Base-by-base conservation (phyloP, 164 flowering plant species). In the Aristolochia contorta region DNA sequence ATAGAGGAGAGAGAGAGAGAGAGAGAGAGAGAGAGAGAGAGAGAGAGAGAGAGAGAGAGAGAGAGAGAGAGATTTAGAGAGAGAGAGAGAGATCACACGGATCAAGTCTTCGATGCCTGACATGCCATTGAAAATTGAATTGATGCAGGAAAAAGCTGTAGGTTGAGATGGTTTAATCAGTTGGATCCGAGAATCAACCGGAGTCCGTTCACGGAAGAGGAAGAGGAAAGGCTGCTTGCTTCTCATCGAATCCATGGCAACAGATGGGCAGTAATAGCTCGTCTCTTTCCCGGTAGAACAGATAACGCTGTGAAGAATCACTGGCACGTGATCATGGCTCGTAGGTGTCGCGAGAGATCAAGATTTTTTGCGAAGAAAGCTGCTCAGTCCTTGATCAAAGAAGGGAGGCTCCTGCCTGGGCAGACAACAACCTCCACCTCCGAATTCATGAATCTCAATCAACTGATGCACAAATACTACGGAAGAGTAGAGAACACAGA, bases 161-260 rank as follows among this genome's bases (percentile, higher is more conserved):
- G 91, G 71, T 74, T 85, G 66, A 81, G 91, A 75, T 85, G 91
- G 91, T 85, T 79, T 62, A 85, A 85, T 69, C 91, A 85, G 67
- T 56, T 85, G 59, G 87, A 85, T 63, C 86, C 91, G 16, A 77
- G 83, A 61, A 83, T 82, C 68, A 81, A 85, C 37, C 60, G 84
- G 57, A 78, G 60, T 62, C 83, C 91, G 18, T 85, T 85, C 56
- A 82, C 82, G 0, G 85, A 81, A 50, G 91, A 83, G 68, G 91
- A 85, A 74, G 91, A 83, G 64, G 87, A 83, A 32, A 45, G 81
- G 62, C 86, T 85, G 32, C 61, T 85, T 7, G 81, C 82, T 21
- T 76, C 84, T 53, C 91, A 85, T 54, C 63, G 87, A 49, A 62
- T 81, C 54, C 83, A 85, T 65, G 91, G 91, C 1, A 85, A 85